A percentile compares a stretch with the other conserved stretches of the same genome.
phyloP scores from a whole-genome alignment of 2,329 filamentous ascomycete genomes.

The Hypoxylon sp. region DNA sequence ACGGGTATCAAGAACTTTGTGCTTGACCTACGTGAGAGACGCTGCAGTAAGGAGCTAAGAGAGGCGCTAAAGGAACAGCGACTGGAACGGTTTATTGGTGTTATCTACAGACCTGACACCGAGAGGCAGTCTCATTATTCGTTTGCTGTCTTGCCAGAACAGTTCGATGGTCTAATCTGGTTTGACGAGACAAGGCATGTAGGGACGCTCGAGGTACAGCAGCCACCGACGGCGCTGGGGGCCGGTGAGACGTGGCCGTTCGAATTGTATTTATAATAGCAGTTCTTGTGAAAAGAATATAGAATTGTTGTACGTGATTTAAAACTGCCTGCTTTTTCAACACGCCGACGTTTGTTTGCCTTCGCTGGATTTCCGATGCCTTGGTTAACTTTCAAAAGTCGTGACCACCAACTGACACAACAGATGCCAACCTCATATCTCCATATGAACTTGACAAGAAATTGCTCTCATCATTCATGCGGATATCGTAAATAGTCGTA shows the following conservation, averaged over 20 bases:
- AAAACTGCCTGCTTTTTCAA: too few species aligned
- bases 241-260: background rate
- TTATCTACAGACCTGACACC: background rate
- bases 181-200: slow-evolving; percentile 15
- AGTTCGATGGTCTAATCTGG: slow-evolving; percentile 10
- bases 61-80: slow-evolving; percentile 10
- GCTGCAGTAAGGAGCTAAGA: background rate
- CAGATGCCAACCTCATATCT: too few species aligned
- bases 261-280: background rate
- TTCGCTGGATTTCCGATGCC: too few species aligned
- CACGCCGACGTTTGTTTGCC: too few species aligned
- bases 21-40: background rate
- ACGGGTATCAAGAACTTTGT: slow-evolving; percentile 3
- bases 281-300: background rate
- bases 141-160: slow-evolving; percentile 1
- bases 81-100: slow-evolving; percentile 1
- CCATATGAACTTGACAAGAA: too few species aligned
- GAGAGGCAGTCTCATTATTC: slow-evolving; percentile 14
- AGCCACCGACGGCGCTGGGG: background rate
- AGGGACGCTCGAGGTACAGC: background rate
- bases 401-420: too few species aligned
- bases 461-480: too few species aligned
- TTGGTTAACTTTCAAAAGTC: too few species aligned
- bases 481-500: too few species aligned
- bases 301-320: too few species aligned